A percentile compares a stretch with the other conserved stretches of the same genome.
Conservation (phyloP, 169 alveolate genomes). For the Eimeria praecox region DNA sequence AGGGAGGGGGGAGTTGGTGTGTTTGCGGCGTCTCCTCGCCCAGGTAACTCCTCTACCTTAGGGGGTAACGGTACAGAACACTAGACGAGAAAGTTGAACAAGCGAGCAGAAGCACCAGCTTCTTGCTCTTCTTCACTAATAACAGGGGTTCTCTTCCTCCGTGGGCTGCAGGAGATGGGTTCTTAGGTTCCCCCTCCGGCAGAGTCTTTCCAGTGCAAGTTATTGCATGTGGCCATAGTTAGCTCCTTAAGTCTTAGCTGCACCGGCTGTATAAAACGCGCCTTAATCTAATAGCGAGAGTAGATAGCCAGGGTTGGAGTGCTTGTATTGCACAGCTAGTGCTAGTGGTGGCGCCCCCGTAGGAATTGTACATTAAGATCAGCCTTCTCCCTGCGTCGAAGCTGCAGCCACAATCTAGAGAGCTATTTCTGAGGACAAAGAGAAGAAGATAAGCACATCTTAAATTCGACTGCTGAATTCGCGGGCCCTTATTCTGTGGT, state of each 20-base stretch:
- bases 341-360: background rate
- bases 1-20: background rate
- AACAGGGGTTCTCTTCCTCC: background rate
- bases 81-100: background rate
- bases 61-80: background rate
- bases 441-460: too few species aligned
- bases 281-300: background rate
- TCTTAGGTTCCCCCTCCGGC: background rate
- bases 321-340: background rate
- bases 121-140: background rate
- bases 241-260: background rate
- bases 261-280: background rate
- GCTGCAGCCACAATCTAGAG: background rate
- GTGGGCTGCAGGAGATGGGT: background rate
- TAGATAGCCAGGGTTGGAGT: background rate
- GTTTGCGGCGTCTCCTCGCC: background rate
- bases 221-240: background rate
- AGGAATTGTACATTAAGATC: background rate
- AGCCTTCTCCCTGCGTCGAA: background rate
- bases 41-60: slow-evolving; percentile 18
- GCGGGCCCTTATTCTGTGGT: background rate
- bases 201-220: background rate
- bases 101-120: background rate
- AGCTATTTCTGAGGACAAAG: background rate
- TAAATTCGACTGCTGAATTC: background rate